phyloP scores from a whole-genome alignment of 208 protist genomes.

The Wallacemonas sp. region DNA sequence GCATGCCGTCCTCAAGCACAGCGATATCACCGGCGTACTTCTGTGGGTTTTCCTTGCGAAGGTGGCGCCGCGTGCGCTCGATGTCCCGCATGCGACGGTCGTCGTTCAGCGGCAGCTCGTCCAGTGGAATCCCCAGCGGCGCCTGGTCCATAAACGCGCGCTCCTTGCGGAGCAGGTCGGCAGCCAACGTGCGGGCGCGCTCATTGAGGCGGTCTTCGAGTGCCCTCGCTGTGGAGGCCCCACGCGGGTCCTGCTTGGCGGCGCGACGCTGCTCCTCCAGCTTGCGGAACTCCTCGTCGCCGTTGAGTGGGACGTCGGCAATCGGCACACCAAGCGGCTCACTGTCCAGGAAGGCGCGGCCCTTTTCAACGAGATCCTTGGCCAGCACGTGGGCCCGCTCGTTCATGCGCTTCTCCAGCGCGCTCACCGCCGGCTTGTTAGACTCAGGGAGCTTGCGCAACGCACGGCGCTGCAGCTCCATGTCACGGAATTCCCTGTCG shows the following conservation, averaged over 20 bases:
- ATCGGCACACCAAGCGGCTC: conserved; percentile 73
- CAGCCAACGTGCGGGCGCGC: conserved; percentile 44
- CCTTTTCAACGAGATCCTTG: conserved; percentile 60
- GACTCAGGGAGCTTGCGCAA: conserved; percentile 25
- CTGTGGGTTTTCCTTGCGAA: conserved; percentile 38
- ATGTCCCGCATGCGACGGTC: conserved; percentile 62
- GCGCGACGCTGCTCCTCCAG: conserved; percentile 66
- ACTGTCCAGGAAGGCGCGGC: conserved; percentile 56
- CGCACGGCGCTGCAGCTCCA: conserved; percentile 53
- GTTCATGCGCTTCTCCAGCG: conserved; percentile 68
- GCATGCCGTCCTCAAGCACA: conserved; percentile 60
- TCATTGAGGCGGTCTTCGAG: conserved; percentile 66
- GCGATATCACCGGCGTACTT: conserved; percentile 28
- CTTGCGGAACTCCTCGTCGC: conserved; percentile 63
- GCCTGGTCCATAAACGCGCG: conserved; percentile 68
- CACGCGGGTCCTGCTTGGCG: conserved; percentile 45
- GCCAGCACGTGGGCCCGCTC: conserved; percentile 60
- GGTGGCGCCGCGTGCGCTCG: conserved; percentile 51
- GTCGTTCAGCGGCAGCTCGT: conserved; percentile 60
- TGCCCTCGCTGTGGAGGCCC: conserved; percentile 20
- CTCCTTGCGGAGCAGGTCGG: conserved; percentile 46
- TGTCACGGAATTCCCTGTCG: conserved; percentile 63
- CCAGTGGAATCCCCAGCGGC: conserved; percentile 61
- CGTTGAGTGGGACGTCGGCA: conserved; percentile 60
- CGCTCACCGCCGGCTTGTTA: conserved; percentile 23